Evolutionary conservation across 352 stramenopile genomes (phyloP).

Genomic region (Pythium rishiriense): DNA sequence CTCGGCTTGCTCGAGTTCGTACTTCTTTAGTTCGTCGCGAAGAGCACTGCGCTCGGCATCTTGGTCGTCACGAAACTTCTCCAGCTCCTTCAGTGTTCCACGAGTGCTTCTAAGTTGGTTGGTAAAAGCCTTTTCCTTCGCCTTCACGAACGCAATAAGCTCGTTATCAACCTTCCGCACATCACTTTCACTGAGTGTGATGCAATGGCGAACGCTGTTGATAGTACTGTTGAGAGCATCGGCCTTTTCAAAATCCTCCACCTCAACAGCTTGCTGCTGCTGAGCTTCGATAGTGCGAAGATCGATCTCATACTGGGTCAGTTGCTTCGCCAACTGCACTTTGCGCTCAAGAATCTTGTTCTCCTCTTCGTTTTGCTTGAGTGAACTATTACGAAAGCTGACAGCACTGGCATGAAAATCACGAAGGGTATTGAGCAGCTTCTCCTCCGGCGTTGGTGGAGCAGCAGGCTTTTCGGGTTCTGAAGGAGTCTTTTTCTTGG

Average conservation of each 20-base stretch:
- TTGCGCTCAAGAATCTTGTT: slow-evolving; percentile 71
- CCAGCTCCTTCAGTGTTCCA: slow-evolving; percentile 64
- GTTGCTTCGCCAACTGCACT: slow-evolving; percentile 55
- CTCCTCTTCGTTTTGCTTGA: slow-evolving; percentile 78
- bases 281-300: slow-evolving; percentile 76
- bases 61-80: slow-evolving; percentile 80
- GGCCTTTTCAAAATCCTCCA: slow-evolving; percentile 86
- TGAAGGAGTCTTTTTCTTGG: slow-evolving; percentile 32
- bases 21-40: slow-evolving; percentile 61
- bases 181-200: slow-evolving; percentile 79
- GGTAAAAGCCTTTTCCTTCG: slow-evolving; percentile 76
- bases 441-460: slow-evolving; percentile 59
- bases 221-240: slow-evolving; percentile 81
- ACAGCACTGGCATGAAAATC: slow-evolving; percentile 78
- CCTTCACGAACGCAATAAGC: slow-evolving; percentile 64
- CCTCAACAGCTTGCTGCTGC: slow-evolving; percentile 75
- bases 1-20: slow-evolving; percentile 63
- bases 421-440: slow-evolving; percentile 60
- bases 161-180: slow-evolving; percentile 79
- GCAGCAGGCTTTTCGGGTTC: slow-evolving; percentile 28
- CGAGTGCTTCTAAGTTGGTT: slow-evolving; percentile 77
- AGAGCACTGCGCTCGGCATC: slow-evolving; percentile 47
- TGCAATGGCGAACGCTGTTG: slow-evolving; percentile 79
- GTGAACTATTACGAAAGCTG: slow-evolving; percentile 58
- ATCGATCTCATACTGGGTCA: slow-evolving; percentile 83